A percentile compares a stretch with the other conserved stretches of the same genome.
Evolutionary conservation across 257 asterid genomes (phyloP).

Genomic region (Prunella vulgaris): DNA sequence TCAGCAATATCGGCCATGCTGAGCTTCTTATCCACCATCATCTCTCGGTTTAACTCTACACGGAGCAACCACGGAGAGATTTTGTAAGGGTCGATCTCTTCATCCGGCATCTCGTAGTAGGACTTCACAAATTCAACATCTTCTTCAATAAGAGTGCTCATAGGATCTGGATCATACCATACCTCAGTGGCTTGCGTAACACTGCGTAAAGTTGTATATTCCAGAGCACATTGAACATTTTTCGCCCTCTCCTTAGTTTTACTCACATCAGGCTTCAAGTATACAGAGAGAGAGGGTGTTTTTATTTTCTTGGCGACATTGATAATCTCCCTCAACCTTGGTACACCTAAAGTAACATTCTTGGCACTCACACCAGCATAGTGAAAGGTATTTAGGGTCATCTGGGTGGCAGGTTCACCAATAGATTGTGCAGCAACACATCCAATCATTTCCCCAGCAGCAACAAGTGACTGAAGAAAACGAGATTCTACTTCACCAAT

Average conservation of each 20-base stretch:
- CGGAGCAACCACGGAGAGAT: slow-evolving; percentile 99
- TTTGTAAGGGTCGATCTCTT: slow-evolving; percentile 91
- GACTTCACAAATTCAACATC: slow-evolving; percentile 95
- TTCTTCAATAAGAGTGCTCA: slow-evolving; percentile 83
- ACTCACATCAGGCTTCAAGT: slow-evolving; percentile 69
- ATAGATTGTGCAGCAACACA: slow-evolving; percentile 99
- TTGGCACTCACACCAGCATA: slow-evolving; percentile 99
- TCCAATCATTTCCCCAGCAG: slow-evolving; percentile 99
- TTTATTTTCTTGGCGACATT: slow-evolving; percentile 96
- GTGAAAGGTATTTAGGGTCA: slow-evolving; percentile 97
- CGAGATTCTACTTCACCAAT: slow-evolving; percentile 98
- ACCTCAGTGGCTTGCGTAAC: slow-evolving; percentile 99
- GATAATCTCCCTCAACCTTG: slow-evolving; percentile 97
- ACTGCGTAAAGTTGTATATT: slow-evolving; percentile 89
- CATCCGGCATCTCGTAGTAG: slow-evolving; percentile 97
- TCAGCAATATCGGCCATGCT: slow-evolving; percentile 99
- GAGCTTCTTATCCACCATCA: slow-evolving; percentile 99
- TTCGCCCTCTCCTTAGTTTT: slow-evolving; percentile 89
- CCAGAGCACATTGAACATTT: slow-evolving; percentile 95
- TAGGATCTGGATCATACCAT: slow-evolving; percentile 97
- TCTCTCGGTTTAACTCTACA: slow-evolving; percentile 86
- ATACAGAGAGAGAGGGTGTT: slow-evolving; percentile 96
- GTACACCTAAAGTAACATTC: slow-evolving; percentile 98
- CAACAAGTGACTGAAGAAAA: slow-evolving; percentile 94
- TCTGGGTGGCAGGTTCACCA: slow-evolving; percentile 99